phyloP scores from a whole-genome alignment of 371 early-diverging fungal genomes.

The Coemansia sp. region DNA sequence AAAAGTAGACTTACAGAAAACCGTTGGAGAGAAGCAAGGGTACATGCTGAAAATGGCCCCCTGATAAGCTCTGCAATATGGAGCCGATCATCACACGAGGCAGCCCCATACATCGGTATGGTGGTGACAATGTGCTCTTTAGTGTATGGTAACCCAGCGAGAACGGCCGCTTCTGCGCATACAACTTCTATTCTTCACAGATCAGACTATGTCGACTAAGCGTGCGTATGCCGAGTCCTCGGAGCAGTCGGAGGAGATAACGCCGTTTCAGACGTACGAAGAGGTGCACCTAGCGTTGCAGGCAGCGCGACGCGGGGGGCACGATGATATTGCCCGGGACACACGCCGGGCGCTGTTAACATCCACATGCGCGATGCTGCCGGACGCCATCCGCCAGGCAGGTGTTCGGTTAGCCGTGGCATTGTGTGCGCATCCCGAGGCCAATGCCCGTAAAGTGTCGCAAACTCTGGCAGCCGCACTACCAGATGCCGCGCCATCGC shows the following conservation, averaged over 20 bases:
- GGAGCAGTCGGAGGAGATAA: not conserved
- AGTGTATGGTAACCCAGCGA: not conserved
- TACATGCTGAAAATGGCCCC: too few relatives aligned
- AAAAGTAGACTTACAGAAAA: not conserved
- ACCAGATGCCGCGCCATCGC: slow-evolving; percentile 11
- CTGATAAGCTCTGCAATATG: too few relatives aligned
- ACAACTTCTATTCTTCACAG: not conserved
- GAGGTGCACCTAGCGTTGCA: slow-evolving; percentile 33
- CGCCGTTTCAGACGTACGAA: slow-evolving; percentile 32
- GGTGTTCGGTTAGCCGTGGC: slow-evolving; percentile 28
- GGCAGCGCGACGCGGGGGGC: slow-evolving; percentile 4
- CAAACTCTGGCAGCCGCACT: slow-evolving; percentile 12
- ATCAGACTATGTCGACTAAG: slow-evolving; percentile 25
- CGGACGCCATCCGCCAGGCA: slow-evolving; percentile 29
- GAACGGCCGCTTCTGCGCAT: not conserved
- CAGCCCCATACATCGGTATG: not conserved
- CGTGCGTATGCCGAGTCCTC: slow-evolving; percentile 13
- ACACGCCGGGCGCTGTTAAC: slow-evolving; percentile 23
- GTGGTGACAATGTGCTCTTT: not conserved
- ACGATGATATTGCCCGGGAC: not conserved
- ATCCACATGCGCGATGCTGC: not conserved
- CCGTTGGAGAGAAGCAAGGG: too few relatives aligned
- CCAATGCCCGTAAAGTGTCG: slow-evolving; percentile 4
- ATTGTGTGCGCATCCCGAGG: slow-evolving; percentile 38
- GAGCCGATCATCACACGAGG: too few relatives aligned